Conservation (phyloP, 2,329 filamentous ascomycete species). For the Aspergillus fijiensis region DNA sequence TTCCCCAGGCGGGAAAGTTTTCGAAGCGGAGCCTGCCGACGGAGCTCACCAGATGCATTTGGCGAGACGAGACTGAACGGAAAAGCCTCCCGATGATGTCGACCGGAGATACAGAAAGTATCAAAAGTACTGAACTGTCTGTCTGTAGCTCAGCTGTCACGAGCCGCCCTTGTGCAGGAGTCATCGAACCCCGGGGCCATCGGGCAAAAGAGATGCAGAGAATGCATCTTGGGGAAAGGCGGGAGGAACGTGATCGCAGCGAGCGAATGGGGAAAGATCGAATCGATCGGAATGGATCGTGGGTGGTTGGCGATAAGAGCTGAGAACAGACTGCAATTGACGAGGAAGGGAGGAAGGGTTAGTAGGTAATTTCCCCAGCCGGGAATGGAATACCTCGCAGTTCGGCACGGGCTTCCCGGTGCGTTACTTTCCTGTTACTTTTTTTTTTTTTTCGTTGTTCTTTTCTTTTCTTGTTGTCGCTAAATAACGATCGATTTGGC, state of each 20-base stretch:
- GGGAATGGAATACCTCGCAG: background rate
- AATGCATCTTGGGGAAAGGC: background rate
- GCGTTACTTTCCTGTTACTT: background rate
- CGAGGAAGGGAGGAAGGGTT: too few species aligned
- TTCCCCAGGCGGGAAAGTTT: background rate
- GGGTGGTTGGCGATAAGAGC: background rate
- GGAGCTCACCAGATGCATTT: background rate
- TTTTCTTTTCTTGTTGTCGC: too few species aligned
- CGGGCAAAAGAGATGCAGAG: background rate
- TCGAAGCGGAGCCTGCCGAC: background rate
- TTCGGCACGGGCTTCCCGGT: slow-evolving; percentile 7
- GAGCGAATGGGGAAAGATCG: background rate
- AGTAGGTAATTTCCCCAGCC: background rate
- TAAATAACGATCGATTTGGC: background rate
- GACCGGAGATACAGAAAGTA: background rate
- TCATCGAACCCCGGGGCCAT: background rate
- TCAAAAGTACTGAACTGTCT: background rate
- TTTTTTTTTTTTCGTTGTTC: too few species aligned
- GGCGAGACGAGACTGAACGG: background rate
- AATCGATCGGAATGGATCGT: background rate
- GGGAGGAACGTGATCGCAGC: background rate
- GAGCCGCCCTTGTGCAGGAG: background rate
- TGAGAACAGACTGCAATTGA: background rate
- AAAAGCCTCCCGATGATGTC: background rate
- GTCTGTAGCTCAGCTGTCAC: background rate